These are phyloP conservation scores for Tolypocladium album DNA, from an alignment of 2,329 filamentous ascomycete species.

Conservation along the genomic window DNA sequence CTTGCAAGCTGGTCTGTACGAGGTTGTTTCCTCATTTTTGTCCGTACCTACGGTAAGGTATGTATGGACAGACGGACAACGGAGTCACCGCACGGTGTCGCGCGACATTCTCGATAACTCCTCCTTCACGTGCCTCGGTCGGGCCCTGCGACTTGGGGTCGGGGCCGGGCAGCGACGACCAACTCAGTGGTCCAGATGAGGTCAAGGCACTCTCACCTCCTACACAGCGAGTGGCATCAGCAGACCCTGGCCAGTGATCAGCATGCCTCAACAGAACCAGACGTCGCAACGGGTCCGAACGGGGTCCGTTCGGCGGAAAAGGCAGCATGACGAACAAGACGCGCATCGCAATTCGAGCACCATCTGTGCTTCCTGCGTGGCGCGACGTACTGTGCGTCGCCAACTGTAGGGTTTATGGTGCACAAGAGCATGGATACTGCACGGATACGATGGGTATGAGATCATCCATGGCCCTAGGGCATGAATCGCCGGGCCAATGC, in stretches of 20 bases:
- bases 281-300: neutral
- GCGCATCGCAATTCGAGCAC: neutral
- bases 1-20: no score
- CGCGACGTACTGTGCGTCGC: neutral
- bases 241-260: neutral
- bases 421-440: neutral
- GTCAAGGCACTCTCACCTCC: neutral
- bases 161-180: neutral
- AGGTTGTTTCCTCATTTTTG: no score
- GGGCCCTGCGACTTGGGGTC: neutral
- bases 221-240: neutral
- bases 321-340: neutral
- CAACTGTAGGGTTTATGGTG: neutral
- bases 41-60: no score
- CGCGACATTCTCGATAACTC: neutral
- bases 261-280: neutral
- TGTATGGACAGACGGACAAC: no score
- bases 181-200: neutral
- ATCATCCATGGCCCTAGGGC: neutral
- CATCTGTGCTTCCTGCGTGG: neutral
- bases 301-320: neutral
- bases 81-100: neutral
- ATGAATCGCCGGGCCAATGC: neutral
- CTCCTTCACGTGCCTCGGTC: neutral
- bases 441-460: neutral